Percentiles rank a stretch among this genome's conserved stretches.
phyloP scores from a whole-genome alignment of 2,329 filamentous ascomycete species.

The Drechslerella coelobrocha region DNA sequence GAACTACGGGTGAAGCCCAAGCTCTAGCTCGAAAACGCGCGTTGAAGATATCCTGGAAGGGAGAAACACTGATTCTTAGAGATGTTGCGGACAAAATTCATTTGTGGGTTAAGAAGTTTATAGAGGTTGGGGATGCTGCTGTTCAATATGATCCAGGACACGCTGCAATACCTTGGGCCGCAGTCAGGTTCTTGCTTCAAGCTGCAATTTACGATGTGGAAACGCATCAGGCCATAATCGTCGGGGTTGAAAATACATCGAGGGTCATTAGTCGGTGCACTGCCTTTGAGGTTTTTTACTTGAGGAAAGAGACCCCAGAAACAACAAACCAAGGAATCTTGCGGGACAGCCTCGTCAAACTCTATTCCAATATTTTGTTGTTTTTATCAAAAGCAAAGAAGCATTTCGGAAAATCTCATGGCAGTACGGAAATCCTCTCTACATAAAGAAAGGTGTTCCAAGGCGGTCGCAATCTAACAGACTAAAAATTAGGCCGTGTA shows the following conservation, averaged over 20 bases:
- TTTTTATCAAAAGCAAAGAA: slow-evolving; percentile 35
- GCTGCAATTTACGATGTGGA: slow-evolving; percentile 19
- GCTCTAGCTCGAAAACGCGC: background rate
- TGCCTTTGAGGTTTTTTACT: slow-evolving; percentile 53
- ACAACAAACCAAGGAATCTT: background rate
- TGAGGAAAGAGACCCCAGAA: background rate
- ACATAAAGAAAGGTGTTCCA: background rate
- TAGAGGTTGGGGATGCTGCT: slow-evolving; percentile 52
- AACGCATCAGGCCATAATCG: background rate
- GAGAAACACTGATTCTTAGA: slow-evolving; percentile 52
- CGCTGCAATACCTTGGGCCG: slow-evolving; percentile 55
- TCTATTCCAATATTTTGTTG: slow-evolving; percentile 50
- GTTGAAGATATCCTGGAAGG: slow-evolving; percentile 18
- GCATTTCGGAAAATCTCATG: slow-evolving; percentile 6
- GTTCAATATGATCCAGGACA: slow-evolving; percentile 53
- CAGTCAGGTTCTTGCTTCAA: slow-evolving; percentile 53
- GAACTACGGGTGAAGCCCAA: background rate
- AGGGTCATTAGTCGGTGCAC: slow-evolving; percentile 51
- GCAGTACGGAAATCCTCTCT: background rate
- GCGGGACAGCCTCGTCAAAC: slow-evolving; percentile 31
- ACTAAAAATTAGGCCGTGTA: background rate
- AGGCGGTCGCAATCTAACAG: no score
- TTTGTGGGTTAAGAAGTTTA: slow-evolving; percentile 54
- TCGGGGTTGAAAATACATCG: slow-evolving; percentile 48
- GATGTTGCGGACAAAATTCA: slow-evolving; percentile 54